Conservation (phyloP, 768 basidiomycete species). For the Macrolepiota albuminosa region DNA sequence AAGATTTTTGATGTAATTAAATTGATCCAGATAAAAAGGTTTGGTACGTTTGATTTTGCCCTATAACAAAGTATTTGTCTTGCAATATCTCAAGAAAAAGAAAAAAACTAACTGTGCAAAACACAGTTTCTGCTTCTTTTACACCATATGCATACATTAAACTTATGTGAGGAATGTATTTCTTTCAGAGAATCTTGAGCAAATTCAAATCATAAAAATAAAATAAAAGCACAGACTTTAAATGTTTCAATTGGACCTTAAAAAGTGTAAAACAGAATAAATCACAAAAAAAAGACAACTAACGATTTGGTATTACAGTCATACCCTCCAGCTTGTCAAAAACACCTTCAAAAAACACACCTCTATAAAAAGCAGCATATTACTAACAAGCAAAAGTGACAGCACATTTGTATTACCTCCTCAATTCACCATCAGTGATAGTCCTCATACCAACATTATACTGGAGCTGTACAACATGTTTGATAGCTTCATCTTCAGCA, state of each 20-base stretch:
- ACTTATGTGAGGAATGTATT: slow-evolving; percentile 43
- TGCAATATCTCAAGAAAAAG: slow-evolving; percentile 5
- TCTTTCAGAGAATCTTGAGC: slow-evolving; percentile 19
- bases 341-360: slow-evolving; percentile 60
- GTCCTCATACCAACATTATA: slow-evolving; percentile 49
- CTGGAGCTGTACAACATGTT: slow-evolving; percentile 49
- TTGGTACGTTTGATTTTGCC: slow-evolving; percentile 59
- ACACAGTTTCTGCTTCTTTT: slow-evolving; percentile 32
- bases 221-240: slow-evolving; percentile 33
- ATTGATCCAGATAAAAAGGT: slow-evolving; percentile 61
- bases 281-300: slow-evolving; percentile 8
- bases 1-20: slow-evolving; percentile 52
- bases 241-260: slow-evolving; percentile 43
- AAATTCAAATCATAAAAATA: background rate
- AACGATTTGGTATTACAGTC: slow-evolving; percentile 46
- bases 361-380: slow-evolving; percentile 26
- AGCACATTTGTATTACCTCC: slow-evolving; percentile 21
- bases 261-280: background rate
- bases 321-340: slow-evolving; percentile 66
- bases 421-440: slow-evolving; percentile 61
- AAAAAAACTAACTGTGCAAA: slow-evolving; percentile 34
- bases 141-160: slow-evolving; percentile 37
- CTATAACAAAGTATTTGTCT: slow-evolving; percentile 25
- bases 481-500: slow-evolving; percentile 51
- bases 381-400: background rate